Percentiles rank a stretch among this genome's conserved stretches.
Evolutionary conservation across 75 land plant species (phyloP).

Genomic region (Sequoiadendron giganteum): DNA sequence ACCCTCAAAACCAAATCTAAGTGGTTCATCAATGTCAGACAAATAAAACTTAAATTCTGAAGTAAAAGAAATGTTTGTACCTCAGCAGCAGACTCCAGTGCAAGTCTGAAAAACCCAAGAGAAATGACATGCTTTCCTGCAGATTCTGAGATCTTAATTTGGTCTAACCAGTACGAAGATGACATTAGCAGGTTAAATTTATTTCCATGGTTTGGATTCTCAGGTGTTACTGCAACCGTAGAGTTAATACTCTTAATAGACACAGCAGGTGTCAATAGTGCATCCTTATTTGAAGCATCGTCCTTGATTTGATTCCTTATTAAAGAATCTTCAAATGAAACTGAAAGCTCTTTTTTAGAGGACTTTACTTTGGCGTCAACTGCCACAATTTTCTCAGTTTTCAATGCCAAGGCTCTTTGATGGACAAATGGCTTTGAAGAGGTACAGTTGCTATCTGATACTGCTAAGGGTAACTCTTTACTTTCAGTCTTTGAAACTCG

Average conservation of each 20-base stretch:
- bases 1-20: background rate
- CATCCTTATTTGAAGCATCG: conserved; percentile 25
- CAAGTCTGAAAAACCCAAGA: conserved; percentile 70
- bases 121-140: conserved; percentile 58
- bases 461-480: conserved; percentile 22
- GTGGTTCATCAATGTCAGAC: background rate
- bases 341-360: background rate
- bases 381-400: background rate
- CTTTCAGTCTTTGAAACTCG: background rate
- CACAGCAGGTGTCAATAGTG: conserved; percentile 28
- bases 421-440: background rate
- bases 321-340: background rate
- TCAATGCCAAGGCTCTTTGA: background rate
- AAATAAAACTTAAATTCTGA: background rate
- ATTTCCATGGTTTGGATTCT: conserved; percentile 24
- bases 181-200: conserved; percentile 38
- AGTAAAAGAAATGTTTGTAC: conserved; percentile 22
- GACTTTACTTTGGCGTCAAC: conserved; percentile 1
- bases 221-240: background rate
- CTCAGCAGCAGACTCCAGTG: conserved; percentile 62
- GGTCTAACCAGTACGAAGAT: conserved; percentile 56
- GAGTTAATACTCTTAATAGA: background rate
- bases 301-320: conserved; percentile 17
- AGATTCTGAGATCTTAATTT: conserved; percentile 65
- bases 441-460: conserved; percentile 23